Percentiles rank a stretch among this genome's conserved stretches.
These are phyloP conservation scores for Cetraspora pellucida DNA, from an alignment of 192 early-diverging fungal species.

Conservation along the genomic window DNA sequence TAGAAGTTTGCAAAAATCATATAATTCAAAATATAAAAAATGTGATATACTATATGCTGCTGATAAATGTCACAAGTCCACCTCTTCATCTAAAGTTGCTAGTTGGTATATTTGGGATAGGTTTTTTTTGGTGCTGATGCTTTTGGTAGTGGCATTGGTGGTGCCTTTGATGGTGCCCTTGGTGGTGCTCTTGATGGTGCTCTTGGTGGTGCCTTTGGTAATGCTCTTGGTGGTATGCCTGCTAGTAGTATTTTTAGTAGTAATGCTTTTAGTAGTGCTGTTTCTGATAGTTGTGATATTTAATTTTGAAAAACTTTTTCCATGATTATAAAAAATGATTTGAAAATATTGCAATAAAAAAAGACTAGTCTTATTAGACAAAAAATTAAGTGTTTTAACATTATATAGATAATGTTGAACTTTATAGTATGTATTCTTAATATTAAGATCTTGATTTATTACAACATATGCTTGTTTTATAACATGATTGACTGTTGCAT, in stretches of 20 bases:
- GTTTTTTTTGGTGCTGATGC: too few relatives aligned
- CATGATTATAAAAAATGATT: not conserved
- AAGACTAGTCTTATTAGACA: conserved; percentile 9
- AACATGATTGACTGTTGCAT: not conserved
- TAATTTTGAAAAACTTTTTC: not conserved
- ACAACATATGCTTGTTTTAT: conserved; percentile 18
- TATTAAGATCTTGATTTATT: not conserved
- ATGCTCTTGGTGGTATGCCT: not conserved
- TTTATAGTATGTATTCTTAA: conserved; percentile 7
- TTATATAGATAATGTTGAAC: not conserved
- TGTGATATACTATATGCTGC: too few relatives aligned
- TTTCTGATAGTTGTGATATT: not conserved
- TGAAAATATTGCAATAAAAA: conserved; percentile 14
- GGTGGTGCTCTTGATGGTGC: too few relatives aligned
- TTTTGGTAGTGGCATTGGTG: not conserved
- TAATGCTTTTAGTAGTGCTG: not conserved
- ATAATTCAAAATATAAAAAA: too few relatives aligned
- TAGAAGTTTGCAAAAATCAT: too few relatives aligned
- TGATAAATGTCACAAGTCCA: not conserved
- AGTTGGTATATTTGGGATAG: not conserved
- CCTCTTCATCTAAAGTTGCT: not conserved
- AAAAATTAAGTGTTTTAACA: not conserved
- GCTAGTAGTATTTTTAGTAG: not conserved
- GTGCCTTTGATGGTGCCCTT: too few relatives aligned
- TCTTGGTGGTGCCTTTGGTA: not conserved